Evolutionary conservation across 1,139 yeast genomes (phyloP).

Genomic region (Ogataea hybrid): DNA sequence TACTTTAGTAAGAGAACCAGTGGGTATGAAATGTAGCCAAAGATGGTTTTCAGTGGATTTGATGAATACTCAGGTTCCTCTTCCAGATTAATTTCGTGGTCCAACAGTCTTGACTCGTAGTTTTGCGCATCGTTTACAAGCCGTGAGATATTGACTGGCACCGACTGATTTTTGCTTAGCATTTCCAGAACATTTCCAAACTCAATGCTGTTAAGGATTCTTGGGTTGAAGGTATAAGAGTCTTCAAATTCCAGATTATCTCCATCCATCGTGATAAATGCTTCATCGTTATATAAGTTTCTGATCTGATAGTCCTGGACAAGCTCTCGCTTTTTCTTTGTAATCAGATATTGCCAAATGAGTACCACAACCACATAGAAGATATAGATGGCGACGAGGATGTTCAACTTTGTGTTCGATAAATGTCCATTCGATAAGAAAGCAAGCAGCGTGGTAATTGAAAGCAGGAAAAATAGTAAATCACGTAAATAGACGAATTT

Average conservation of each 20-base stretch:
- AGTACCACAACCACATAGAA: conserved; percentile 52
- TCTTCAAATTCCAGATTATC: conserved; percentile 28
- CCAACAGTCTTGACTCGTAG: conserved; percentile 17
- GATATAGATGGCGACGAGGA: conserved; percentile 50
- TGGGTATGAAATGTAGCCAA: conserved; percentile 20
- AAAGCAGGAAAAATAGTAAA: conserved; percentile 46
- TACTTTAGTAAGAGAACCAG: conserved; percentile 18
- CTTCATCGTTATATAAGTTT: conserved; percentile 24
- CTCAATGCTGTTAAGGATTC: conserved; percentile 27
- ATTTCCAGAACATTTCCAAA: conserved; percentile 26
- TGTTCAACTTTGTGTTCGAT: conserved; percentile 42
- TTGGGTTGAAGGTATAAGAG: conserved; percentile 28
- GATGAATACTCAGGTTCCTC: neutral
- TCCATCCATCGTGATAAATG: conserved; percentile 18
- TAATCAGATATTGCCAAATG: conserved; percentile 38
- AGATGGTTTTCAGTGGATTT: conserved; percentile 8
- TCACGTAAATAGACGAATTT: conserved; percentile 52
- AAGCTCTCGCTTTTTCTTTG: conserved; percentile 20
- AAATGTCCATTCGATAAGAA: conserved; percentile 47
- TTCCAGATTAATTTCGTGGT: conserved; percentile 9
- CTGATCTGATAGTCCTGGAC: conserved; percentile 22
- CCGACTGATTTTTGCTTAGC: conserved; percentile 22
- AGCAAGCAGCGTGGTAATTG: conserved; percentile 42
- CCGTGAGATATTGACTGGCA: conserved; percentile 16
- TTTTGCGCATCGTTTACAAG: conserved; percentile 17